Evolutionary conservation across 177 flowering plant species (phyloP).

Genomic region (Telopea speciosissima): DNA sequence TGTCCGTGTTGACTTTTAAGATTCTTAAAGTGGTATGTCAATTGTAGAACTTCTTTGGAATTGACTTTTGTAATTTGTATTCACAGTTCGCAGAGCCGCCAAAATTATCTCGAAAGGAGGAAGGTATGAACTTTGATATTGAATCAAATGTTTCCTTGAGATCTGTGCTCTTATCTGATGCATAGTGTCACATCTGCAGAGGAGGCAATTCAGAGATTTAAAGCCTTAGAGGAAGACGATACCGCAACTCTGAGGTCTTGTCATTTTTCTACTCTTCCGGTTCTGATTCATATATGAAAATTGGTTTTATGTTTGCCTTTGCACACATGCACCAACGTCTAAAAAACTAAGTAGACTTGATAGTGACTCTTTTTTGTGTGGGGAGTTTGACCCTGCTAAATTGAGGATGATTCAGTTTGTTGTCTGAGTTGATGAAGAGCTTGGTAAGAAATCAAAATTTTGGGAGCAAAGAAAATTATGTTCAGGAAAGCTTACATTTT

Average conservation of each 20-base stretch:
- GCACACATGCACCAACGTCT: neutral
- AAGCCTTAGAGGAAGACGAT: conserved; percentile 66
- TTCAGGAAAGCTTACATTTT: neutral
- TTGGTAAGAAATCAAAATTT: neutral
- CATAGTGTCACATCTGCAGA: conserved; percentile 37
- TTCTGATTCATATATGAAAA: neutral
- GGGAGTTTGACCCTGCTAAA: neutral
- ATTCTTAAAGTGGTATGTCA: neutral
- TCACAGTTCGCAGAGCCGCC: conserved; percentile 58
- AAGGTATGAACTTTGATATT: conserved; percentile 43
- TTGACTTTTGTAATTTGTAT: conserved; percentile 4
- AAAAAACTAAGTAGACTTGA: neutral
- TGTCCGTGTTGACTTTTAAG: too few species aligned
- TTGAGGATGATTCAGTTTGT: neutral
- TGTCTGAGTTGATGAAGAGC: neutral
- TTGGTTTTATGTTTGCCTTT: neutral
- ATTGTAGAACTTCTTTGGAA: neutral
- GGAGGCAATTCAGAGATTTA: conserved; percentile 74
- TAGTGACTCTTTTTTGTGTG: neutral
- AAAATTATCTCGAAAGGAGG: conserved; percentile 58
- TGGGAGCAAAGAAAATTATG: neutral
- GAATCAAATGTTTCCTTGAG: neutral
- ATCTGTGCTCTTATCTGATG: conserved; percentile 9
- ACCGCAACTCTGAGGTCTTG: conserved; percentile 54
- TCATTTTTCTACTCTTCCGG: conserved; percentile 5